These are phyloP conservation scores for Metarhizium rileyi DNA, from an alignment of 2,329 filamentous ascomycete species.

Conservation along the genomic window DNA sequence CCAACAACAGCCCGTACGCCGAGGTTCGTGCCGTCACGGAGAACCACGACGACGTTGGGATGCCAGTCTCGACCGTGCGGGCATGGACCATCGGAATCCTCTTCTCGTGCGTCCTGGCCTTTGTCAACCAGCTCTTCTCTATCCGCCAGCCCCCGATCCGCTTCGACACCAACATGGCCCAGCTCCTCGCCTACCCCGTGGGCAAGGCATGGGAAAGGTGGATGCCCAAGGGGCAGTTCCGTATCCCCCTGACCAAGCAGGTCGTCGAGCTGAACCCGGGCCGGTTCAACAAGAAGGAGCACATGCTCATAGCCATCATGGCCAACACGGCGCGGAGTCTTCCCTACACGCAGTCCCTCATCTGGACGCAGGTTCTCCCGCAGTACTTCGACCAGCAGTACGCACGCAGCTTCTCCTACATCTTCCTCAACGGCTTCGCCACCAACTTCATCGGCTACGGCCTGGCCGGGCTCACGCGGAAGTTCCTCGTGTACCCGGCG, in stretches of 20 bases:
- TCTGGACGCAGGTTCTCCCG: slow-evolving; percentile 39
- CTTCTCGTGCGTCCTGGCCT: slow-evolving; percentile 35
- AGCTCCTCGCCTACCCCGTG: slow-evolving; percentile 41
- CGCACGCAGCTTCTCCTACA: slow-evolving; percentile 37
- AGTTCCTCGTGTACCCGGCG: slow-evolving; percentile 42
- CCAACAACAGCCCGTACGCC: slow-evolving; percentile 44
- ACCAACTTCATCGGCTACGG: slow-evolving; percentile 49
- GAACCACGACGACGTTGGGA: slow-evolving; percentile 40
- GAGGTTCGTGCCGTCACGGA: slow-evolving; percentile 45
- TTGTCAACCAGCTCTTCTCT: slow-evolving; percentile 45
- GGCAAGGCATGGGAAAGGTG: slow-evolving; percentile 34
- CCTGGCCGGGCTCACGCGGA: slow-evolving; percentile 37
- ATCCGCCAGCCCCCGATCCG: slow-evolving; percentile 41
- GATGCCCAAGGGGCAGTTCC: slow-evolving; percentile 30
- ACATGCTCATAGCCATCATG: slow-evolving; percentile 46
- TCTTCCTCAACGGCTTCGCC: slow-evolving; percentile 38
- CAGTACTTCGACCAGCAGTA: slow-evolving; percentile 42
- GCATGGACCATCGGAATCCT: slow-evolving; percentile 40
- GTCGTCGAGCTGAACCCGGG: slow-evolving; percentile 36
- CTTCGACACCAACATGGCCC: slow-evolving; percentile 41
- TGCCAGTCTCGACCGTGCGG: slow-evolving; percentile 41
- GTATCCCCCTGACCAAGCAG: slow-evolving; percentile 27
- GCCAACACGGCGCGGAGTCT: slow-evolving; percentile 39
- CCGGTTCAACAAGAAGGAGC: slow-evolving; percentile 45
- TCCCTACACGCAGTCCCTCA: slow-evolving; percentile 40